Conservation (phyloP, 768 basidiomycete species). For the Peribolospora kevripleyi region DNA sequence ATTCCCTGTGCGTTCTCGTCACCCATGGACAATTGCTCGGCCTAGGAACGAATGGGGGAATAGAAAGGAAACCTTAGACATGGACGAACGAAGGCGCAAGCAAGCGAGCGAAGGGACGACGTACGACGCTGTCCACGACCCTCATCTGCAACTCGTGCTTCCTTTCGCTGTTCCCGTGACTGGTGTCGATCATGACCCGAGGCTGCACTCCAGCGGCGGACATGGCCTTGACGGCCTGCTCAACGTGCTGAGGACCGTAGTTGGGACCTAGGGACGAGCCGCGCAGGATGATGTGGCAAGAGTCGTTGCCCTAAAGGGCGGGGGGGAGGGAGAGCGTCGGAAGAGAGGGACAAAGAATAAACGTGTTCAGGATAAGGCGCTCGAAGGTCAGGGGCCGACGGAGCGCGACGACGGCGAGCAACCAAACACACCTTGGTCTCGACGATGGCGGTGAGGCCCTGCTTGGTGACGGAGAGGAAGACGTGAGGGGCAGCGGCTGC, state of each 20-base stretch:
- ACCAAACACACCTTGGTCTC: conserved; percentile 38
- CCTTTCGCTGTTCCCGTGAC: conserved; percentile 77
- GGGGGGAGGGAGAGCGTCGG: no score
- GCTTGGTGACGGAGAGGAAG: conserved; percentile 95
- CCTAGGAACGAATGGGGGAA: no score
- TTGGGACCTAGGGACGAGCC: conserved; percentile 79
- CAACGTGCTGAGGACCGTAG: conserved; percentile 54
- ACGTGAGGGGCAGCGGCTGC: conserved; percentile 76
- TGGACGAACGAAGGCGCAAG: no score
- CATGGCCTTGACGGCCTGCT: conserved; percentile 47
- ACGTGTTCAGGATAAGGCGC: no score
- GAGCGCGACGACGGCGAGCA: no score
- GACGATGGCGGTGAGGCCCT: conserved; percentile 78
- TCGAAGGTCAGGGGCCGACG: no score
- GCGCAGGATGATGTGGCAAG: conserved; percentile 80
- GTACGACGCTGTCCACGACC: conserved; percentile 71
- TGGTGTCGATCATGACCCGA: conserved; percentile 54
- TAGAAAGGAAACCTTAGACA: no score
- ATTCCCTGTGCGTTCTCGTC: conserved; percentile 36
- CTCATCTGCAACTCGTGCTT: conserved; percentile 68
- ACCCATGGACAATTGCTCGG: no score
- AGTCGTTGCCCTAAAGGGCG: conserved; percentile 38
- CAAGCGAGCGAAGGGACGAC: not conserved
- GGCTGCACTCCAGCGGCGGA: conserved; percentile 49
- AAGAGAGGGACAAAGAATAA: no score